Conservation (phyloP, 352 stramenopile species). For the Pythium phragmitis region DNA sequence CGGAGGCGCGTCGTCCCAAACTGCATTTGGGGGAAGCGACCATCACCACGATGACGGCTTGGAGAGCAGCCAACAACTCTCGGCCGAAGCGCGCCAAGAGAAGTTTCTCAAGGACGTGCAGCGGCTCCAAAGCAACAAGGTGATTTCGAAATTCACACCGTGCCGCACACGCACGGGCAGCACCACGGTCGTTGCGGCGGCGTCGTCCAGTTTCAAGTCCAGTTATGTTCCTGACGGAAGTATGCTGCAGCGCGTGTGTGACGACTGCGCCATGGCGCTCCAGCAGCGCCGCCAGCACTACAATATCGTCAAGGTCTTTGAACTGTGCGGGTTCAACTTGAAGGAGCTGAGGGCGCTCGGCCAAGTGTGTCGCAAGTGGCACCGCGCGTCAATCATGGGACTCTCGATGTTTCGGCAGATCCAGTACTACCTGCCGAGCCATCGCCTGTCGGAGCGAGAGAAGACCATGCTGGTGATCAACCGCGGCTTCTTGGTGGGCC, state of each 20-base stretch:
- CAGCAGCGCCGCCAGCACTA: slow-evolving; percentile 85
- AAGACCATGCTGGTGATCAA: slow-evolving; percentile 81
- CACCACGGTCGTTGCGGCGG: slow-evolving; percentile 21
- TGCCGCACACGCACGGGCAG: slow-evolving; percentile 37
- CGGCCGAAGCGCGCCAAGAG: slow-evolving; percentile 49
- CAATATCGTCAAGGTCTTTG: slow-evolving; percentile 84
- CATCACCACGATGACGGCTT: slow-evolving; percentile 22
- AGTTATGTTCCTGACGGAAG: slow-evolving; percentile 62
- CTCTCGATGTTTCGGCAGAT: slow-evolving; percentile 89
- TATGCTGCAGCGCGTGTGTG: slow-evolving; percentile 78
- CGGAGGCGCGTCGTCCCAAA: slow-evolving; percentile 14
- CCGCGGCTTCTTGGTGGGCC: slow-evolving; percentile 65
- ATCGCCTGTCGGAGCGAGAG: slow-evolving; percentile 69
- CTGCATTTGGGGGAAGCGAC: not conserved
- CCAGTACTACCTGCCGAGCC: slow-evolving; percentile 83
- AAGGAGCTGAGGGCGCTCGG: slow-evolving; percentile 69
- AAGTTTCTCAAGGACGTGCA: slow-evolving; percentile 76
- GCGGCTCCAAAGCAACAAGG: slow-evolving; percentile 54
- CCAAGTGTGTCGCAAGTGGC: slow-evolving; percentile 85
- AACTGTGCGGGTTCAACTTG: slow-evolving; percentile 79
- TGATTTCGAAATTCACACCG: slow-evolving; percentile 77
- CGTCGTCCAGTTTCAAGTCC: slow-evolving; percentile 36
- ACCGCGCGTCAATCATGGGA: slow-evolving; percentile 85
- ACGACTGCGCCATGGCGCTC: slow-evolving; percentile 76
- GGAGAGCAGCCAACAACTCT: slow-evolving; percentile 33